These are phyloP conservation scores for Zymoseptoria crescenta DNA, from an alignment of 2,329 filamentous ascomycete genomes.

Conservation along the genomic window DNA sequence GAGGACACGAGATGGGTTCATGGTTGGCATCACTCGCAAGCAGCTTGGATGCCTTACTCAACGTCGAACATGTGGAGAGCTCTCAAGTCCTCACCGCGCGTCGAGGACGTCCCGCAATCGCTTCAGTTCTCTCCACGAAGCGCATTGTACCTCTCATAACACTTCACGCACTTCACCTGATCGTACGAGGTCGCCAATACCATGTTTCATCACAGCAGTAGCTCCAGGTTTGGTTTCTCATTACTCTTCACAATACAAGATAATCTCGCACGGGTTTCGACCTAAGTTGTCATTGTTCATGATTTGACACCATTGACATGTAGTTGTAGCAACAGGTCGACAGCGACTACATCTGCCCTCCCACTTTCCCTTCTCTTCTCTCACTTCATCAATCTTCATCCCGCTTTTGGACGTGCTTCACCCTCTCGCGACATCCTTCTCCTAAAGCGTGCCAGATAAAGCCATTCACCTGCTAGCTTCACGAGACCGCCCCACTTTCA, in stretches of 20 bases:
- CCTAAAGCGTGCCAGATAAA: not conserved
- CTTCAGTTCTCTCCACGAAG: not conserved
- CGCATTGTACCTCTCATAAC: not conserved
- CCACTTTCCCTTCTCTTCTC: not conserved
- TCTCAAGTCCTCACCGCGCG: not conserved
- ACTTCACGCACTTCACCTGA: not conserved
- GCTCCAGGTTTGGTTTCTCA: not conserved
- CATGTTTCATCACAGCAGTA: not conserved
- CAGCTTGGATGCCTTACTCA: not conserved
- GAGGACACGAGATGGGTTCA: not conserved
- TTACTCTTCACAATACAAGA: not conserved
- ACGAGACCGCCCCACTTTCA: not conserved
- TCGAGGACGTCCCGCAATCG: not conserved
- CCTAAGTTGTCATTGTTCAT: not conserved
- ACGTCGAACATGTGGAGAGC: too few species aligned
- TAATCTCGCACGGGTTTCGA: not conserved
- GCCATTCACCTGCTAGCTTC: not conserved
- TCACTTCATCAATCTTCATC: not conserved
- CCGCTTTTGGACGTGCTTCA: not conserved
- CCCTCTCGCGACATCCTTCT: too few species aligned
- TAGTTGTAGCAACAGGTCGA: not conserved
- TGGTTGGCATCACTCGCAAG: not conserved
- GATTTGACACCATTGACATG: not conserved
- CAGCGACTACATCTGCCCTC: not conserved
- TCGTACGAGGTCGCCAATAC: not conserved